Base-by-base conservation (phyloP, 306 rosid genomes). In the Cucumis cinereus region DNA sequence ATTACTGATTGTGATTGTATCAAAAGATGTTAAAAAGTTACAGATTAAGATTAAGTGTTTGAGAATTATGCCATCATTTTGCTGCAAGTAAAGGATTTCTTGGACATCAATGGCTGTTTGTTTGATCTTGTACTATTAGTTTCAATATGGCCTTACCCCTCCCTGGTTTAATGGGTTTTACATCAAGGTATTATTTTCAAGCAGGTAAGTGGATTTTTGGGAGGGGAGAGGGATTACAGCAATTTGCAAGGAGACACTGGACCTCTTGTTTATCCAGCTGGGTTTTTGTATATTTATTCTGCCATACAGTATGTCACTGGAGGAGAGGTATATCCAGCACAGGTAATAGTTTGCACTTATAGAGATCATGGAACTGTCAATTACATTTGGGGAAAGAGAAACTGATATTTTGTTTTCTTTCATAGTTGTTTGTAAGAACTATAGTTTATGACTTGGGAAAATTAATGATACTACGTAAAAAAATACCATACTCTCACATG, bases 241-340 rank as follows among this genome's bases (percentile, higher is more conserved):
- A 90, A 94, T 36, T 86, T 94, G 74, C 82, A 90, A 80, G 97
- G 98, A n/a, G 98, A 94, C 85, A 94, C 98, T 41, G 92, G 98
- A 77, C 97, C 97, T 76, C 86, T 94, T 47, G 97, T 94, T 2
- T 94, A 94, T 85, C 99, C 97, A 20, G 97, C 99, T 74, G 96
- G 97, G 0, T 94, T 90, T 82, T 85, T 92, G 0, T 91, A 92
- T 77, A 69, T 90, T 78, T 94, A 94, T 83, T 86, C 95, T 80
- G 95, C 89, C 2, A 85, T 92, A 38, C 90, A 79, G 17, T 88
- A 70, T 80, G 73, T 88, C 53, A 87, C 97, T 17, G 88, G 81
- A 8, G 90, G 92, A 70, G 89, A 89, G 41, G 90, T 92, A 80
- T 89, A 75, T 88, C 91, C 90, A 45, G 96, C 97, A 68, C 97